Percentiles rank a stretch among this genome's conserved stretches.
Conservation (phyloP, 345 rosid genomes). For the Cardiospermum halicacabum region DNA sequence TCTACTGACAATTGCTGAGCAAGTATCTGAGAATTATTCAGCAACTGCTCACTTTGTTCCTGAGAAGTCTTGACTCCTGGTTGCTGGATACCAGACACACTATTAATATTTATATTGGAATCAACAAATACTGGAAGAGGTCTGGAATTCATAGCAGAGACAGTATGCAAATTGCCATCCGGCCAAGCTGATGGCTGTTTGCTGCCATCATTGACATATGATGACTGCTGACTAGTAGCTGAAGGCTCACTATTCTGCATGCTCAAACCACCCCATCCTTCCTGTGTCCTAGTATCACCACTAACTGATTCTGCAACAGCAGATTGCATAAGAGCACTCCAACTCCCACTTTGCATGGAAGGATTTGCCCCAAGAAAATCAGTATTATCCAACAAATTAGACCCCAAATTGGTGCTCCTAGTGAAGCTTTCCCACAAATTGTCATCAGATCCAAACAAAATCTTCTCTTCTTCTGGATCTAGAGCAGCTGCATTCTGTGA, state of each 20-base stretch:
- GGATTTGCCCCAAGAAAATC: slow-evolving; percentile 50
- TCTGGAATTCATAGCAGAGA: slow-evolving; percentile 21
- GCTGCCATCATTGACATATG: slow-evolving; percentile 23
- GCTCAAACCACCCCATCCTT: slow-evolving; percentile 51
- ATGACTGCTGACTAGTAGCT: slow-evolving; percentile 22
- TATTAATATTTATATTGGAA: slow-evolving; percentile 19
- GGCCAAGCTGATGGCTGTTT: slow-evolving; percentile 37
- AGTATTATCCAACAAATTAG: slow-evolving; percentile 37
- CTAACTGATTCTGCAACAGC: slow-evolving; percentile 89
- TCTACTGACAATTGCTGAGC: slow-evolving; percentile 32
- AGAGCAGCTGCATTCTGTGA: slow-evolving; percentile 57
- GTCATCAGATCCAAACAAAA: slow-evolving; percentile 88
- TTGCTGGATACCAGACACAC: slow-evolving; percentile 26
- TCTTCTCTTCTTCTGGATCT: slow-evolving; percentile 89
- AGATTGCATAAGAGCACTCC: slow-evolving; percentile 99
- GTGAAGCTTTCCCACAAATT: slow-evolving; percentile 81
- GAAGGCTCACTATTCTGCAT: slow-evolving; percentile 27
- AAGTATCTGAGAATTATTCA: slow-evolving; percentile 31
- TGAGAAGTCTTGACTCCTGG: slow-evolving; percentile 27
- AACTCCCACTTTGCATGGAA: slow-evolving; percentile 87
- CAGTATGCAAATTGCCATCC: slow-evolving; percentile 26
- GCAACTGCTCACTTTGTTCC: slow-evolving; percentile 38
- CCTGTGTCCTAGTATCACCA: slow-evolving; percentile 46
- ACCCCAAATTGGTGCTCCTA: slow-evolving; percentile 33
- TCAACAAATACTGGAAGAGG: slow-evolving; percentile 26